phyloP scores from a whole-genome alignment of 768 basidiomycete species.

The Termitomyces sp. region DNA sequence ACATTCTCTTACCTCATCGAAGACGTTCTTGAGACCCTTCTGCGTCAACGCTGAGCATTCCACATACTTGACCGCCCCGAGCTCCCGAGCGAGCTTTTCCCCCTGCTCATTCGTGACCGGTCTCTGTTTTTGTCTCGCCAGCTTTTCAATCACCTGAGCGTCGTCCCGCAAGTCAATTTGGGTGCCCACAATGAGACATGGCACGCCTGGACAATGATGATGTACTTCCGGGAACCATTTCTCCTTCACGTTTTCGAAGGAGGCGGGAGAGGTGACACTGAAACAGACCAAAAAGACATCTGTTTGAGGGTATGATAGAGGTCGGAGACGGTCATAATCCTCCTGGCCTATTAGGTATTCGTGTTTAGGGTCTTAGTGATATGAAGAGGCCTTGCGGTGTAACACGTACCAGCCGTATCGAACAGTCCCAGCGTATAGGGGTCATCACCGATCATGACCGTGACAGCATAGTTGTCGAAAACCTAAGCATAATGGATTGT shows the following conservation, averaged over 20 bases:
- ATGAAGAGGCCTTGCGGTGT: neutral
- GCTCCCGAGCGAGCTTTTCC: conserved; percentile 91
- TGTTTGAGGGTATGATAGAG: conserved; percentile 98
- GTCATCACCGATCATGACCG: conserved; percentile 99
- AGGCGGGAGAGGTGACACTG: conserved; percentile 96
- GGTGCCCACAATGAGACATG: conserved; percentile 98
- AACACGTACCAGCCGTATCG: conserved; percentile 89
- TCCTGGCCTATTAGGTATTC: conserved; percentile 70
- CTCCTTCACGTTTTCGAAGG: conserved; percentile 99
- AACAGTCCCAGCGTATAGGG: conserved; percentile 98
- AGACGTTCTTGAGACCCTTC: conserved; percentile 99
- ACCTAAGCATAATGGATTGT: conserved; percentile 43
- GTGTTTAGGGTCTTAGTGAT: conserved; percentile 2
- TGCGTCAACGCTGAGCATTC: conserved; percentile 99
- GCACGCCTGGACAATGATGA: conserved; percentile 98
- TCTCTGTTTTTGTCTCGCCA: conserved; percentile 92
- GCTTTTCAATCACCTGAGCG: conserved; percentile 87
- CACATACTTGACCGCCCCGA: conserved; percentile 98
- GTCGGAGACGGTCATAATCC: conserved; percentile 99
- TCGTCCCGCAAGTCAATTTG: conserved; percentile 98
- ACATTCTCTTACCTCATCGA: conserved; percentile 81
- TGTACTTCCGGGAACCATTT: conserved; percentile 99
- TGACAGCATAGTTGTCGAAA: conserved; percentile 97
- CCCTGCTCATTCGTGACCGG: conserved; percentile 87
- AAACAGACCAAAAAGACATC: conserved; percentile 99